Evolutionary conservation across 2,329 filamentous ascomycete species (phyloP), one percentile per base, ranked within the genome.

Genomic region (Emmonsia crescens): DNA sequence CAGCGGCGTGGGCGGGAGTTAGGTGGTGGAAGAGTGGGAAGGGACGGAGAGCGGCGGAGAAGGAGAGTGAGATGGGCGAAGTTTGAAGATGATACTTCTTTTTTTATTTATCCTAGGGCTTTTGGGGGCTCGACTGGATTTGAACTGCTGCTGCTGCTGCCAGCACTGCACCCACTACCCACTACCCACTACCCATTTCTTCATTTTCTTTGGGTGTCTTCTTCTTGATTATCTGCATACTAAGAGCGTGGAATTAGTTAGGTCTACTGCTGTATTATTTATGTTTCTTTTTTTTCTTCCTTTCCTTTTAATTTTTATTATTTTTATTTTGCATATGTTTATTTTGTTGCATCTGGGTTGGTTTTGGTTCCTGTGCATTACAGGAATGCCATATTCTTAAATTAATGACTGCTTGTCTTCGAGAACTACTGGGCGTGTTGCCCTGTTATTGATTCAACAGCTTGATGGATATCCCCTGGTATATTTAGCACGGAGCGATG

Each of bases 1-100:
- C 84, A 2, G 81, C 83, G 27, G 66, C 66, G 6, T 75, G 72
- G 70, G 70, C 67, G 42, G 70, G 74, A 38, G 10, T 76, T 60
- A 67, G 72, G 55, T 77, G 72, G 72, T 69, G 71, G 10, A 62
- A 19, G 54, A 54, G 38, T 54, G 51, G 51, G 21, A 57, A 55
- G n/a, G 66, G 44, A 55, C 54, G 70, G 61, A 68, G 68, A 24
- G 52, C 38, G 19, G 65, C 36, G 60, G 56, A 71, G 63, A 68
- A 69, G 61, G 64, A 44, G 19, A 56, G 57, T 36, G 49, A 57
- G 59, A 54, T 61, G 38, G 57, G 57, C 4, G 42, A 38, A 16
- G 44, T 59, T 33, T 59, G 24, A 48, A 27, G 9, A 4, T 48
- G 2, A 19, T 42, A 1, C 12, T 63, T 27, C 54, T 58, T 49